phyloP scores from a whole-genome alignment of 2,329 filamentous ascomycete genomes.

The Phaeomoniella chlamydospora region DNA sequence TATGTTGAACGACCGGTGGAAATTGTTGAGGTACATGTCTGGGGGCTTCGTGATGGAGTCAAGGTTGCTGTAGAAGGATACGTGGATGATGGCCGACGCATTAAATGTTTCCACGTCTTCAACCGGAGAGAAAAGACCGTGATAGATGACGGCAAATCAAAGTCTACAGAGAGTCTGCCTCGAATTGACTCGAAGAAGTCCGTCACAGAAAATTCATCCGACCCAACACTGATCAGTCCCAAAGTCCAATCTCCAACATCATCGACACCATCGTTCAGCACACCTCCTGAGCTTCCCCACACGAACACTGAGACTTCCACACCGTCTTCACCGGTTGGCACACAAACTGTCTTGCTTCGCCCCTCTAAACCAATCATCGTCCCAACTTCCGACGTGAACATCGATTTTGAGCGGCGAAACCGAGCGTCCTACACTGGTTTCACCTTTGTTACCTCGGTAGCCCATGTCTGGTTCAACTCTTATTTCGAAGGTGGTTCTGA shows the following conservation, averaged over 20 bases:
- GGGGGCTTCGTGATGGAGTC: slow-evolving; percentile 76
- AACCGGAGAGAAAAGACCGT: slow-evolving; percentile 53
- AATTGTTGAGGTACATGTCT: slow-evolving; percentile 76
- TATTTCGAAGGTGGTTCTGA: slow-evolving; percentile 71
- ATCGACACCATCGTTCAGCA: slow-evolving; percentile 8
- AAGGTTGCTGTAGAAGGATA: slow-evolving; percentile 78
- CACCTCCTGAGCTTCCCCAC: slow-evolving; percentile 20
- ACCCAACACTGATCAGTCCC: slow-evolving; percentile 7
- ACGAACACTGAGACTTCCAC: slow-evolving; percentile 14
- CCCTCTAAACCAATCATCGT: slow-evolving; percentile 55
- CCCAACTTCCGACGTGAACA: slow-evolving; percentile 74
- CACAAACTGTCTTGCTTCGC: slow-evolving; percentile 64
- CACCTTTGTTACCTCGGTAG: slow-evolving; percentile 83
- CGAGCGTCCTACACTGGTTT: slow-evolving; percentile 59
- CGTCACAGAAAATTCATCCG: neutral
- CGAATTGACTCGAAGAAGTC: neutral
- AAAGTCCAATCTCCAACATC: slow-evolving; percentile 8
- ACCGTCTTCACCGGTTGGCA: slow-evolving; percentile 36
- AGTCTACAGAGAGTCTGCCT: neutral
- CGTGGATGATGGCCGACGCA: slow-evolving; percentile 75
- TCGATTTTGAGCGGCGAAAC: slow-evolving; percentile 77
- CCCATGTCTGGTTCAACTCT: slow-evolving; percentile 93
- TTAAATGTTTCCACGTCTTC: slow-evolving; percentile 74
- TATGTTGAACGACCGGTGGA: slow-evolving; percentile 77
- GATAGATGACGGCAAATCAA: slow-evolving; percentile 32